Evolutionary conservation across 345 rosid species (phyloP), one percentile per base, ranked within the genome.

Genomic region (Passiflora organensis): DNA sequence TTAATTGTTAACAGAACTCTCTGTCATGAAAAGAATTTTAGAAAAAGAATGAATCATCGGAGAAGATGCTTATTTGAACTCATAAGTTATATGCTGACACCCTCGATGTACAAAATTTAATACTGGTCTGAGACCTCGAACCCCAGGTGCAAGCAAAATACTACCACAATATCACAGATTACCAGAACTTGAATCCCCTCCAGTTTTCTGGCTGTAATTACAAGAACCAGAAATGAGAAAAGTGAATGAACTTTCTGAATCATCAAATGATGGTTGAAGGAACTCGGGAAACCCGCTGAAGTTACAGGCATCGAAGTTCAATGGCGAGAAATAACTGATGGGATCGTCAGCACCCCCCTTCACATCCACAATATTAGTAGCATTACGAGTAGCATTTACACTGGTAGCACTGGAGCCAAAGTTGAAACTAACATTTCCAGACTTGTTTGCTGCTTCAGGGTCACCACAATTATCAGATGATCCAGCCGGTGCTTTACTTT

Each of bases 251-350:
- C 56, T 80, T 45, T 86, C 94, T 21, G 99, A 71, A 75, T 91
- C 96, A 55, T 91, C 94, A 45, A 84, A 88, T 37, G 82, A 56
- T 14, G 82, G 78, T 69, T 85, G 79, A 21, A 86, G 81, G 63
- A 86, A 86, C 71, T 88, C 96, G n/a, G 72, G 83, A 67, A 91
- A 81, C 68, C 93, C 89, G 32, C 80, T 83, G n/a, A 87, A 85
- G 66, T 73, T 87, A 60, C 85, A 76, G 6, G 87, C 69, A 38
- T 93, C 96, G 2, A 83, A 82, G 78, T 70, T 79, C 68, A 91
- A 53, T 1, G 96, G 93, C 6, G 91, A 86, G 74, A 79, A 79
- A 69, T 34, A 81, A 66, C 59, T 53, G 1, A 77, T 49, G 20
- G 84, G 60, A 48, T 84, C 95, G 51, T 84, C 96, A 13, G 61